phyloP scores from a whole-genome alignment of 495 filamentous ascomycete species.

The Xylaria cubensis region DNA sequence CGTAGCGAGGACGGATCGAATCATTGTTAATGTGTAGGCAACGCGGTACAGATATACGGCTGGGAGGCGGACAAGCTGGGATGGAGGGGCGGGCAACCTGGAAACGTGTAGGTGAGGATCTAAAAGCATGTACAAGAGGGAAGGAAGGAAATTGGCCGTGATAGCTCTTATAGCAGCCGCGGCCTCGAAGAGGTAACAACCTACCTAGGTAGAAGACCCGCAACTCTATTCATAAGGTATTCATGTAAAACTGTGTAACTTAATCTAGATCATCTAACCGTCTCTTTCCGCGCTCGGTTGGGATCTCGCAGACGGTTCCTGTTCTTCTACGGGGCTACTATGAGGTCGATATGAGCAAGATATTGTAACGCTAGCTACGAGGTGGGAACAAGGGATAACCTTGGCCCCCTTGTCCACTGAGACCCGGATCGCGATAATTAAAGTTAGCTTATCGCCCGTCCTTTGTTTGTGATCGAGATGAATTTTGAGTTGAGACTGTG shows the following conservation, averaged over 20 bases:
- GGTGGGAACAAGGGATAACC: constrained; percentile 7
- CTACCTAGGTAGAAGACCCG: background rate
- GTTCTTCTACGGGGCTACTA: background rate
- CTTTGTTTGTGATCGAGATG: background rate
- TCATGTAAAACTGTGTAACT: background rate
- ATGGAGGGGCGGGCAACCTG: background rate
- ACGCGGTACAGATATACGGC: background rate
- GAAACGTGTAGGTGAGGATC: background rate
- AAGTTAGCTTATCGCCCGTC: background rate
- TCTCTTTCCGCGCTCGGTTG: background rate
- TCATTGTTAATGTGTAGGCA: constrained; percentile 24
- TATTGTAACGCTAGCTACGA: constrained; percentile 12
- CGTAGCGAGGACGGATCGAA: constrained; percentile 21
- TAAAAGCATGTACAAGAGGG: background rate
- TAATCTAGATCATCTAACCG: background rate
- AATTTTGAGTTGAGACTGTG: background rate
- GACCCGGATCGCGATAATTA: background rate
- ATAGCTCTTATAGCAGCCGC: constrained; percentile 14
- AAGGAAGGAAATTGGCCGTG: background rate
- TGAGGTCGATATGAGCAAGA: constrained; percentile 26
- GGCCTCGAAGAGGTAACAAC: background rate
- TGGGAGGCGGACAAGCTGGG: background rate
- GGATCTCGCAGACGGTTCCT: background rate
- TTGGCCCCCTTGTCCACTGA: background rate
- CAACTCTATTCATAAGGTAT: background rate